Evolutionary conservation across 2,329 filamentous ascomycete species (phyloP).

Genomic region (Colletotrichum tamarilloi): DNA sequence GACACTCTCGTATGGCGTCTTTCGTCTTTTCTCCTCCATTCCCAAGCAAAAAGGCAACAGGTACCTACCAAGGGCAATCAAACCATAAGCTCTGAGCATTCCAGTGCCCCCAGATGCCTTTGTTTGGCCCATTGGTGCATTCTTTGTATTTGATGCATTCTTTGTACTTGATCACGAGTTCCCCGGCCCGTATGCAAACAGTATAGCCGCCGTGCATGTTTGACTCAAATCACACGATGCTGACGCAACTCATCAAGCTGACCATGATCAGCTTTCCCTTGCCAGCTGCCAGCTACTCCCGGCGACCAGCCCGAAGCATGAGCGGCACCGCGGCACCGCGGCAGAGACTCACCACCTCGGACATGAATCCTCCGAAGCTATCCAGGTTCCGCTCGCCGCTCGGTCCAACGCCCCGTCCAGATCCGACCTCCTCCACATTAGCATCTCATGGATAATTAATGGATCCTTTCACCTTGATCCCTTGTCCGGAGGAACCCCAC

Average conservation of each 20-base stretch:
- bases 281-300: not conserved
- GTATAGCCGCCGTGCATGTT: not conserved
- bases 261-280: not conserved
- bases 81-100: not conserved
- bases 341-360: constrained; percentile 15
- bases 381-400: not conserved
- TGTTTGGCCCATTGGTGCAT: not conserved
- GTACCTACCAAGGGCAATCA: not conserved
- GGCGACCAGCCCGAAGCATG: not conserved
- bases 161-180: not conserved
- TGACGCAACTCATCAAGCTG: constrained; percentile 7
- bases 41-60: too few relatives aligned
- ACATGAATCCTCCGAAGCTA: constrained; percentile 19
- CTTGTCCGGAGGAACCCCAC: not conserved
- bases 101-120: not conserved
- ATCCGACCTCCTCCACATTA: not conserved
- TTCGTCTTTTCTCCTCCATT: too few relatives aligned
- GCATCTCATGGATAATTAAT: too few relatives aligned
- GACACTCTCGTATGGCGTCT: not conserved
- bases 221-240: constrained; percentile 11
- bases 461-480: not conserved
- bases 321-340: not conserved
- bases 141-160: not conserved
- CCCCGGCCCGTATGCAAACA: not conserved
- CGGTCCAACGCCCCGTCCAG: not conserved